Conservation (phyloP, 2,329 filamentous ascomycete genomes). For the Fusarium dlaminii region DNA sequence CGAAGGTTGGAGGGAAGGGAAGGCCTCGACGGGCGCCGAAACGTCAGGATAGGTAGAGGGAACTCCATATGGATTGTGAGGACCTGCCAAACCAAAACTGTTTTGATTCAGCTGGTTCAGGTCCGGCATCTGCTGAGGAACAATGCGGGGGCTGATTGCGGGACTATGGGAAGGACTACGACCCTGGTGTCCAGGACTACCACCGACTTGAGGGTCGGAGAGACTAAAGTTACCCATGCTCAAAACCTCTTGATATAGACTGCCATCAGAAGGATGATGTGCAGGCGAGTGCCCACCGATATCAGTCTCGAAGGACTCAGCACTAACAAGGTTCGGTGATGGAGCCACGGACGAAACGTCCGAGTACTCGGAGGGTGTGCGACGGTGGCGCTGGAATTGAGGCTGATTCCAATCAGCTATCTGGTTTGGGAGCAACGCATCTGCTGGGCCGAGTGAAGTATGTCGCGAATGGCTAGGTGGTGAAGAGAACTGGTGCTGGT, state of each 20-base stretch:
- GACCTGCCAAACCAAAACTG: conserved; percentile 55
- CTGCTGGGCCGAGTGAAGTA: conserved; percentile 65
- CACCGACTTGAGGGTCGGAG: conserved; percentile 72
- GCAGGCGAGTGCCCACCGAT: conserved; percentile 81
- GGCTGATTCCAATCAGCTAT: conserved; percentile 62
- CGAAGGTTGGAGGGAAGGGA: conserved; percentile 61
- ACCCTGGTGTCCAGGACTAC: conserved; percentile 73
- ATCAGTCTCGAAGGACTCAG: conserved; percentile 81
- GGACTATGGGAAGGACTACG: conserved; percentile 83
- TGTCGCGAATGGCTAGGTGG: conserved; percentile 64
- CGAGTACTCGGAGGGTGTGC: conserved; percentile 89
- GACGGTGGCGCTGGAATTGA: conserved; percentile 82
- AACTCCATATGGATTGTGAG: conserved; percentile 52
- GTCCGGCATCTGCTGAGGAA: conserved; percentile 65
- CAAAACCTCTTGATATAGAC: conserved; percentile 80
- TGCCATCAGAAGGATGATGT: conserved; percentile 76
- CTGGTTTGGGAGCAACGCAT: conserved; percentile 64
- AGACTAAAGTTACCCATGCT: conserved; percentile 84
- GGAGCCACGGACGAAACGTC: conserved; percentile 87
- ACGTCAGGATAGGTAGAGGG: conserved; percentile 50
- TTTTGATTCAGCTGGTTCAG: conserved; percentile 60
- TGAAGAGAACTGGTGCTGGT: conserved; percentile 64
- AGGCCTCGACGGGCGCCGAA: conserved; percentile 57
- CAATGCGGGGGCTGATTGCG: conserved; percentile 71
- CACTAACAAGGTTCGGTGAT: conserved; percentile 81